Conservation (phyloP, 257 asterid species). For the Solanum verrucosum region DNA sequence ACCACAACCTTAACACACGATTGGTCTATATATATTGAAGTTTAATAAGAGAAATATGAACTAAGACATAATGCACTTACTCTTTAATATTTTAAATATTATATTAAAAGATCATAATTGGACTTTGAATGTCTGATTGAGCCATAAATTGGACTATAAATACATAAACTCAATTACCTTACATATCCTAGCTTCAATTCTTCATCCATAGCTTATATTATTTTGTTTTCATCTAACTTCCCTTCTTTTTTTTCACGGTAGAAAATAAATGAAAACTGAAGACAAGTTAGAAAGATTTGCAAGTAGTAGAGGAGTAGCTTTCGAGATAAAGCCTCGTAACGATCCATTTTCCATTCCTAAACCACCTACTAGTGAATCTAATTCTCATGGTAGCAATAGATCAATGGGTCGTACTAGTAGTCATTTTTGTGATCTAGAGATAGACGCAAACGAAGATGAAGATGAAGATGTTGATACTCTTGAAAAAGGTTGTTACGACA, state of each 20-base stretch:
- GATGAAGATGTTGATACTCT: slow-evolving; percentile 11
- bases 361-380: background rate
- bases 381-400: slow-evolving; percentile 5
- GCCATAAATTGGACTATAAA: background rate
- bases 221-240: background rate
- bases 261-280: slow-evolving; percentile 15
- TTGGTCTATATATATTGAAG: background rate
- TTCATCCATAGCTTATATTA: background rate
- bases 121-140: background rate
- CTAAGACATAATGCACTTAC: background rate
- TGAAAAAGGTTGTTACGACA: slow-evolving; percentile 32
- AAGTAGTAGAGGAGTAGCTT: slow-evolving; percentile 69
- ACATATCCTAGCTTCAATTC: background rate
- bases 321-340: slow-evolving; percentile 56
- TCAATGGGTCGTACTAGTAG: slow-evolving; percentile 50
- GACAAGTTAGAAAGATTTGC: slow-evolving; percentile 28
- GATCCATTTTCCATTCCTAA: slow-evolving; percentile 34
- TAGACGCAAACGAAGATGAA: slow-evolving; percentile 10
- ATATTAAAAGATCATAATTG: background rate
- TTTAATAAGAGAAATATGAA: background rate
- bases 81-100: background rate
- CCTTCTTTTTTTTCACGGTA: background rate
- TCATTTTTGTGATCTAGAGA: slow-evolving; percentile 58
- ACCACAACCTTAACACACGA: background rate
- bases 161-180: background rate